phyloP scores from a whole-genome alignment of 441 rosid species.

The Gossypium aridum region DNA sequence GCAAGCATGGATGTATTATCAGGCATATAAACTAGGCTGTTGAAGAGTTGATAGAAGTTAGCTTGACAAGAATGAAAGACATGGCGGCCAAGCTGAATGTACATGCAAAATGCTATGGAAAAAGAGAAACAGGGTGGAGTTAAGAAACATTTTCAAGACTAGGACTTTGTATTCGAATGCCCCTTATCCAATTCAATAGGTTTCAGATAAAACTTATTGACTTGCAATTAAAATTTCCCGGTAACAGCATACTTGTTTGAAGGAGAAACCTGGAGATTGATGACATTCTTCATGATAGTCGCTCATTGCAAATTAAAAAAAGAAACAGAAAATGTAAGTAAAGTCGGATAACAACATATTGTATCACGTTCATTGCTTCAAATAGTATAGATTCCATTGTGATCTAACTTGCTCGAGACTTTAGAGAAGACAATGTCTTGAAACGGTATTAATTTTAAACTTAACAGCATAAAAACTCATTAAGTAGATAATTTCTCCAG shows the following conservation, averaged over 20 bases:
- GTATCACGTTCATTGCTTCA: not conserved
- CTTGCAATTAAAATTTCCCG: not conserved
- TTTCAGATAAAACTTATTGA: not conserved
- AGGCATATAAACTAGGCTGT: not conserved
- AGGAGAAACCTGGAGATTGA: not conserved
- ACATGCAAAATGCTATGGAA: not conserved
- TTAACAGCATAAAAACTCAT: not conserved
- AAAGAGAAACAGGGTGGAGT: not conserved
- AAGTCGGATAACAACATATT: not conserved
- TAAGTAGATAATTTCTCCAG: not conserved
- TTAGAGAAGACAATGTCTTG: not conserved
- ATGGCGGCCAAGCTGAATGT: not conserved
- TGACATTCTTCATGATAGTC: not conserved
- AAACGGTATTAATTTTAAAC: not conserved
- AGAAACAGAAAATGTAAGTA: not conserved
- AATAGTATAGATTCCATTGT: not conserved
- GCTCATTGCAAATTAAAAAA: not conserved
- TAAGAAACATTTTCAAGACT: not conserved
- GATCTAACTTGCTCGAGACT: not conserved
- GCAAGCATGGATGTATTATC: not conserved
- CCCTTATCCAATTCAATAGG: not conserved
- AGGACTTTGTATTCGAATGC: not conserved
- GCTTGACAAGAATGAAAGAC: not conserved
- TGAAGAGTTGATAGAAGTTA: not conserved
- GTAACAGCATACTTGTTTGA: not conserved